Evolutionary conservation across 148 eudicot genomes (phyloP).

Genomic region (Rhododendron molle): DNA sequence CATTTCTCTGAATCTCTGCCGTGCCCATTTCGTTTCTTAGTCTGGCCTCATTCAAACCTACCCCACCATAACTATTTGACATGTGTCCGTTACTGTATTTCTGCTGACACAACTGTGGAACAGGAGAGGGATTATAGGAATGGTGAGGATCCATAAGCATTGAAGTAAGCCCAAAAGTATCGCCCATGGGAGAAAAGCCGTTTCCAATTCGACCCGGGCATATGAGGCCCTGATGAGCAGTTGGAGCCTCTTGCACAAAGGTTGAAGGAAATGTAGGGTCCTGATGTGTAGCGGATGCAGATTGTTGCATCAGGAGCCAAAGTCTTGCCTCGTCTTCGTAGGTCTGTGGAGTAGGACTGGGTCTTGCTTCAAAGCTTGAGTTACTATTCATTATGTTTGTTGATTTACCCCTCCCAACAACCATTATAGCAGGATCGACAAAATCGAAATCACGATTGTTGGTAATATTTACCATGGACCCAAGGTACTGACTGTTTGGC

Average conservation of each 20-base stretch:
- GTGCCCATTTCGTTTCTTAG: conserved; percentile 42
- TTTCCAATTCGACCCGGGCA: conserved; percentile 17
- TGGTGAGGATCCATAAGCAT: conserved; percentile 27
- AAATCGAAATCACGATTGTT: conserved; percentile 30
- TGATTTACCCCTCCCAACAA: conserved; percentile 31
- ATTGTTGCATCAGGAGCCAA: conserved; percentile 43
- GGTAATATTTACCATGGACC: conserved; percentile 23
- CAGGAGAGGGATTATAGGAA: conserved; percentile 24
- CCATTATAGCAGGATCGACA: conserved; percentile 46
- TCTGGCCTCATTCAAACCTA: conserved; percentile 35
- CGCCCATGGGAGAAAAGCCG: conserved; percentile 7
- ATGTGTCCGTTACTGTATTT: conserved; percentile 28
- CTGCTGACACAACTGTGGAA: conserved; percentile 29
- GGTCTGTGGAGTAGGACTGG: conserved; percentile 19
- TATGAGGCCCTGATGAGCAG: conserved; percentile 20
- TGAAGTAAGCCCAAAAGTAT: conserved; percentile 26
- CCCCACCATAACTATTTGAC: conserved; percentile 28
- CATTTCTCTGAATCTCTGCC: conserved; percentile 57
- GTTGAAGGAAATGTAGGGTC: conserved; percentile 25
- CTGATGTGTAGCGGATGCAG: conserved; percentile 22
- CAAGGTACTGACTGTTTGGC: conserved; percentile 24
- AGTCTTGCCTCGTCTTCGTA: conserved; percentile 33
- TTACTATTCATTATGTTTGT: conserved; percentile 23
- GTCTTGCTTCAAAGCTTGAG: conserved; percentile 28
- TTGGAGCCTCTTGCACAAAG: conserved; percentile 23